A percentile compares a stretch with the other conserved stretches of the same genome.
phyloP scores from a whole-genome alignment of 768 basidiomycete species.

The Dioszegia crocea region DNA sequence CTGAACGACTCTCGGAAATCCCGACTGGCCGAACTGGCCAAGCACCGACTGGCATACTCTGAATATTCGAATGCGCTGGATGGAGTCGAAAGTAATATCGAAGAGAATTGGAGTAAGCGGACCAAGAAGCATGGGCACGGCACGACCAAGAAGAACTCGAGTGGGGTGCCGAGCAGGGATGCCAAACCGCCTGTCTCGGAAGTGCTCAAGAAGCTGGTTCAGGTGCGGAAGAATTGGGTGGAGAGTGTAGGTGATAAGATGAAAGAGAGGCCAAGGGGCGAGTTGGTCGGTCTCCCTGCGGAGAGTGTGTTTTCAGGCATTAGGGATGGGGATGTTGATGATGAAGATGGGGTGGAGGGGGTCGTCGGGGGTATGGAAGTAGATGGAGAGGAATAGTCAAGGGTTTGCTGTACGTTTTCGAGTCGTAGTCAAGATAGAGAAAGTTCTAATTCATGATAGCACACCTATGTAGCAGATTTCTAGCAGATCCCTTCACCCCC shows the following conservation, averaged over 20 bases:
- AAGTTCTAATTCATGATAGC: no score
- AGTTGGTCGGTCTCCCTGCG: constrained; percentile 31
- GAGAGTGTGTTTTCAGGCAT: constrained; percentile 63
- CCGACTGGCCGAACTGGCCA: constrained; percentile 69
- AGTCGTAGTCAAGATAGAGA: no score
- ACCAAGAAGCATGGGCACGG: constrained; percentile 64
- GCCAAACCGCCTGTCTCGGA: constrained; percentile 44
- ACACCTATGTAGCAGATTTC: no score
- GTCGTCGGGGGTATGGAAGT: constrained; percentile 13
- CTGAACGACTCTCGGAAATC: constrained; percentile 78
- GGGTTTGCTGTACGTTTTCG: background rate
- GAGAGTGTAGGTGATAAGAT: constrained; percentile 70
- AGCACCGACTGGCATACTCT: constrained; percentile 81
- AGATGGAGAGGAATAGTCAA: background rate
- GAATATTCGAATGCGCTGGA: constrained; percentile 85
- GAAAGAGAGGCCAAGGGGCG: constrained; percentile 62
- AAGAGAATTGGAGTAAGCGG: constrained; percentile 67
- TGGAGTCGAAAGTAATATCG: constrained; percentile 78
- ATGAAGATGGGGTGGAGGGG: constrained; percentile 34
- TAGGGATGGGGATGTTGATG: constrained; percentile 30
- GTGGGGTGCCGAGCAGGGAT: constrained; percentile 37
- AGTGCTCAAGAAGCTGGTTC: constrained; percentile 56
- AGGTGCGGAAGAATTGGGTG: constrained; percentile 73
- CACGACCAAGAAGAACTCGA: constrained; percentile 33
- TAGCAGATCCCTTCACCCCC: no score